Percentiles rank a stretch among this genome's conserved stretches.
Evolutionary conservation across 208 protist genomes (phyloP).

Genomic region (Acanthamoeba culbertsoni): DNA sequence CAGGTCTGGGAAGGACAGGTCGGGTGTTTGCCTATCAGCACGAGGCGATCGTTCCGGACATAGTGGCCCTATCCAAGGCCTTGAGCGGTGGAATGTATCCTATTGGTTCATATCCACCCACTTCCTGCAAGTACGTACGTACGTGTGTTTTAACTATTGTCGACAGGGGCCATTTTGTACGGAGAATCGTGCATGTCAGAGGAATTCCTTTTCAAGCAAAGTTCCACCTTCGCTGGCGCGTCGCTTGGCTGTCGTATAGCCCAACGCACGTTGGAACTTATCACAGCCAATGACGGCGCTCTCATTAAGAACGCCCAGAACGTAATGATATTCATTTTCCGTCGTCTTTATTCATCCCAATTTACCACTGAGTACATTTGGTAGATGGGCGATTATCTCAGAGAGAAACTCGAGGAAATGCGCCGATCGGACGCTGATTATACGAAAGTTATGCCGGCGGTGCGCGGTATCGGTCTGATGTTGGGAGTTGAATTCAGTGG

Average conservation of each 20-base stretch:
- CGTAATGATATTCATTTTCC: neutral
- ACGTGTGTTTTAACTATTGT: neutral
- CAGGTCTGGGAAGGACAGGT: constrained; percentile 78
- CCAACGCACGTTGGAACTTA: neutral
- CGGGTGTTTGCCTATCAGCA: constrained; percentile 78
- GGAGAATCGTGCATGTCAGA: neutral
- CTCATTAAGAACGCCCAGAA: neutral
- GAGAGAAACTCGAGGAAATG: neutral
- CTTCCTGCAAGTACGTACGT: neutral
- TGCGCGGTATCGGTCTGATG: neutral
- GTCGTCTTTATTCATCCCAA: neutral
- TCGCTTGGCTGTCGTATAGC: neutral
- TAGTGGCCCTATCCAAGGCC: constrained; percentile 89
- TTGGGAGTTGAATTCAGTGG: neutral
- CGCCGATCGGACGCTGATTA: neutral
- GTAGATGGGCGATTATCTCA: neutral
- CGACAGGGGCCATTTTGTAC: neutral
- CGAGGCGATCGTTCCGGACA: constrained; percentile 82
- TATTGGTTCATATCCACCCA: neutral
- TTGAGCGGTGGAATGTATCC: constrained; percentile 90
- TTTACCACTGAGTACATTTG: neutral
- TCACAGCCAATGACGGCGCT: neutral
- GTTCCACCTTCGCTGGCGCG: constrained; percentile 20
- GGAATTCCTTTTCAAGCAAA: constrained; percentile 33
- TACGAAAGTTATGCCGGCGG: neutral